Base-by-base conservation (phyloP, 2,329 filamentous ascomycete genomes). In the Elsinoe ampelina region DNA sequence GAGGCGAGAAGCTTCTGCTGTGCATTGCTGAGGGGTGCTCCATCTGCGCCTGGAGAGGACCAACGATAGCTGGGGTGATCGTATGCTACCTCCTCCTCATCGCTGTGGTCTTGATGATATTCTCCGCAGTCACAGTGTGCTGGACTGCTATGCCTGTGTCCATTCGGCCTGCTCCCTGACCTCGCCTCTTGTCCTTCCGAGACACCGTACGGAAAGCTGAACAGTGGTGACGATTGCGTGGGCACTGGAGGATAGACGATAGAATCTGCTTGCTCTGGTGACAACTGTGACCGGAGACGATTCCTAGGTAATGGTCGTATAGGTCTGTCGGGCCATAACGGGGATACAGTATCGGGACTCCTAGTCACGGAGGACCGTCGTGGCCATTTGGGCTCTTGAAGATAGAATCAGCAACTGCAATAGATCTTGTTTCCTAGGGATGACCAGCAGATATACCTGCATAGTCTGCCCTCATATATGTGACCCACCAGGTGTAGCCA, bases 261-360 rank as follows among this genome's bases (percentile, higher is more conserved):
- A 30, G 85, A 82, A 55, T 86, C 85, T 57, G 87, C 89, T 64
- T 87, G 84, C 70, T 95, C 89, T 59, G 88, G 85, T 32, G 92
- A 91, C 54, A 98, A 78, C 57, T 89, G 84, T 69, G 93, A 90
- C 65, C 91, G 88, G 56, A 98, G 80, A 62, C 88, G 86, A 66
- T 90, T 86, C 73, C 88, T 93, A 42, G 93, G 93, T 59, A 98
- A 76, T 57, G 93, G 93, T 68, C 90, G 86, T 69, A 98, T 98
- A 60, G 92, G 87, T 71, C 93, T 85, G 69, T 95, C 88, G 63
- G 89, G 89, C 69, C 88, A 95, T 66, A 89, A 78, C 59, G 87
- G 83, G 59, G 89, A 93, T 61, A 84, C 79, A 58, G 86, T 86
- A 76, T 95, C 89, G 62, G 68, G 68, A 3, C 55, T 58, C 38